Percentiles rank a stretch among this genome's conserved stretches.
phyloP scores from a whole-genome alignment of 2,329 filamentous ascomycete species.

The Stemphylium beticola region DNA sequence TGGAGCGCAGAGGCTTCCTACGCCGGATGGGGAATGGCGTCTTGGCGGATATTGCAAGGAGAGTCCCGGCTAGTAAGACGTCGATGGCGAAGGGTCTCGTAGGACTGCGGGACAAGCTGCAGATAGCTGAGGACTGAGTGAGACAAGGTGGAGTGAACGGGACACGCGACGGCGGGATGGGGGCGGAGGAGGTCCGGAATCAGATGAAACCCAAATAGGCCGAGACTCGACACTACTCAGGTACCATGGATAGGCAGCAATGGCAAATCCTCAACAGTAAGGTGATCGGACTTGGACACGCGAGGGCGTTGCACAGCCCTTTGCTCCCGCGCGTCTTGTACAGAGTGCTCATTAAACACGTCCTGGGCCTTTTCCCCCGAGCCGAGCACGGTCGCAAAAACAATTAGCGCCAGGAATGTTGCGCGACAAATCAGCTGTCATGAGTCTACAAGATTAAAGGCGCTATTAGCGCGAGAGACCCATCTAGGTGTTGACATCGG shows the following conservation, averaged over 20 bases:
- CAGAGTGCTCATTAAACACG: not conserved
- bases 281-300: not conserved
- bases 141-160: conserved; percentile 6
- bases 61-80: conserved; percentile 12
- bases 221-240: conserved; percentile 7
- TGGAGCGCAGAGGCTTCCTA: conserved; percentile 19
- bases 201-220: conserved; percentile 3
- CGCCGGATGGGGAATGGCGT: conserved; percentile 28
- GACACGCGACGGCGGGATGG: conserved; percentile 8
- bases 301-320: conserved; percentile 10
- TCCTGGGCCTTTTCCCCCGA: conserved; percentile 4
- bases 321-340: conserved; percentile 5
- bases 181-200: conserved; percentile 7
- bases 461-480: conserved; percentile 8
- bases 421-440: conserved; percentile 14
- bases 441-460: conserved; percentile 2
- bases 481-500: conserved; percentile 10
- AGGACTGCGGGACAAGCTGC: conserved; percentile 10
- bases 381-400: conserved; percentile 16
- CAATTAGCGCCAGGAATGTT: conserved; percentile 14
- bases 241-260: not conserved
- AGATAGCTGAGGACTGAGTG: conserved; percentile 13
- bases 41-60: conserved; percentile 32
- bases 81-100: conserved; percentile 18
- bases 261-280: not conserved